Conservation (phyloP, 106 monocot genomes). For the Allium fistulosum region DNA sequence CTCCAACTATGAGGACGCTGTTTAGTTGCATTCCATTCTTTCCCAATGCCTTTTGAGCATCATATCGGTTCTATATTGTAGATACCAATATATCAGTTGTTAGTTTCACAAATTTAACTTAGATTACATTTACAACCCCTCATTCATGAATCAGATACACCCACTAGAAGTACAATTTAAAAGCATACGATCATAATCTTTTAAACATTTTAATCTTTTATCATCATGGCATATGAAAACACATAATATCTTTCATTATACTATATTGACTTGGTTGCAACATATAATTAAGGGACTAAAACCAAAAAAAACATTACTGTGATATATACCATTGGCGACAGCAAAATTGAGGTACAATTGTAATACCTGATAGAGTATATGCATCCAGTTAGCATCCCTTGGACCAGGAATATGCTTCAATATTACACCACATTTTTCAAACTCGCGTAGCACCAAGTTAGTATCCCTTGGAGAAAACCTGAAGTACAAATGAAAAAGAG, state of each 20-base stretch:
- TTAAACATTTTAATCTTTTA: too few species aligned
- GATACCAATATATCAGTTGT: too few species aligned
- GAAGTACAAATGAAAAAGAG: not conserved
- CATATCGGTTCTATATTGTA: conserved; percentile 29
- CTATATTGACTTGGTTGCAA: too few species aligned
- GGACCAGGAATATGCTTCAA: conserved; percentile 73
- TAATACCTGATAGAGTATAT: conserved; percentile 84
- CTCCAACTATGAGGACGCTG: conserved; percentile 43
- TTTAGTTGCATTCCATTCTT: conserved; percentile 51
- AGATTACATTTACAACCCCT: too few species aligned
- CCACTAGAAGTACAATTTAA: too few species aligned
- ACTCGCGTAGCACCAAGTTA: conserved; percentile 76
- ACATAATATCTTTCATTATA: too few species aligned
- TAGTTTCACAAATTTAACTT: too few species aligned
- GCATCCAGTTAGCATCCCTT: conserved; percentile 92
- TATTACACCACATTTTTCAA: conserved; percentile 83
- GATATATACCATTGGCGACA: not conserved
- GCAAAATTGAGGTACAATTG: not conserved
- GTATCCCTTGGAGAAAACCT: conserved; percentile 84
- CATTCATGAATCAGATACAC: too few species aligned
- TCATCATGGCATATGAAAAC: too few species aligned
- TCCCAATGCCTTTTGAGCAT: conserved; percentile 49
- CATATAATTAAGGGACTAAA: not conserved
- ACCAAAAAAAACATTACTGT: not conserved
- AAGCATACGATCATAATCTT: too few species aligned